Base-by-base conservation (phyloP, 2,329 filamentous ascomycete genomes). In the Paracamarosporium sp. region DNA sequence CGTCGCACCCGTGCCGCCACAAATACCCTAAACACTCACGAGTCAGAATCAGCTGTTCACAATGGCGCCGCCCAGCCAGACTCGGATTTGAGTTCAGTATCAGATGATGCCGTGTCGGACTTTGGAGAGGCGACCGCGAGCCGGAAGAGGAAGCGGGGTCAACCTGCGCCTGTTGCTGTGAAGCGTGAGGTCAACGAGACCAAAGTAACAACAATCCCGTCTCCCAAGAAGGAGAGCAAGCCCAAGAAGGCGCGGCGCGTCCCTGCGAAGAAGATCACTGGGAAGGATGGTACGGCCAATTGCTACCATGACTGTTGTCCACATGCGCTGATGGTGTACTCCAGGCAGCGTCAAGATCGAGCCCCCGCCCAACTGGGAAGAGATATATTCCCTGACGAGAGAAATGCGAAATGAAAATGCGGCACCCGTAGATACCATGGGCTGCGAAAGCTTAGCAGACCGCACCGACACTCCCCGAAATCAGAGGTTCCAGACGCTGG, bases 341-440 rank as follows among this genome's bases (percentile, higher is more conserved):
- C 4, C 24, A 51, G 48, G 69, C 33, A 67, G 36, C 44, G 60
- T 81, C 48, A 83, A 84, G 62, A 65, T 79, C 15, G 81, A 84
- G 61, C 86, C 92, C 1, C 93, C 93, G 0, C 83, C 87, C 0
- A 88, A 93, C 73, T 97, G 95, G 95, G 87, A 92, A 61, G 85
- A 88, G 55, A 87, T 97, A 56, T 99, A 97, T 78, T 79, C 83
- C 31, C 79, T 86, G 0, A 90, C 96, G 43, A 89, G 89, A 69
- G 84, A 86, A 69, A 97, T 98, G 93, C 89, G 78, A 79, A 90
- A 73, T 73, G 85, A 80, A 77, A 90, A 85, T 36, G 77, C 85
- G 0, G 95, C 95, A 0, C 91, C 94, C 0, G 95, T 99, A 11
- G 95, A 99, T 76, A 98, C 94, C 0, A 97, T 98, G 93, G 95